phyloP scores from a whole-genome alignment of 2,329 filamentous ascomycete species.

The Diatrype stigma region DNA sequence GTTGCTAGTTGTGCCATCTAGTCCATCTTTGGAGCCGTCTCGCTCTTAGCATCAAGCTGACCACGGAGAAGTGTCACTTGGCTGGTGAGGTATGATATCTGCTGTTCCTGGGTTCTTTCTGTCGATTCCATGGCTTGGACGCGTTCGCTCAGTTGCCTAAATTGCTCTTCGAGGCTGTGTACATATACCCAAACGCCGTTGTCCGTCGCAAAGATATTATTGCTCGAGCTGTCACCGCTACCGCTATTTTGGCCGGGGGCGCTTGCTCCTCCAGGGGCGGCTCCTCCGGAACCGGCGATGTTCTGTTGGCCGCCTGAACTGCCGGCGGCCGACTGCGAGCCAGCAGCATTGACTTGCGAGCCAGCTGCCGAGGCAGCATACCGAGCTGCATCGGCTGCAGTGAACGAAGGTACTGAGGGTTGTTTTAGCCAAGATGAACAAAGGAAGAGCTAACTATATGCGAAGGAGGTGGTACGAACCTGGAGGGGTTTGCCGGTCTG shows the following conservation, averaged over 20 bases:
- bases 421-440: conserved; percentile 21
- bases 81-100: conserved; percentile 31
- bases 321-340: conserved; percentile 20
- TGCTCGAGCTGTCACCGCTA: conserved; percentile 59
- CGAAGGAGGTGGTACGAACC: conserved; percentile 34
- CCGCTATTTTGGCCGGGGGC: conserved; percentile 49
- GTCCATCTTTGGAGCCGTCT: conserved; percentile 16
- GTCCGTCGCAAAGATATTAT: conserved; percentile 59
- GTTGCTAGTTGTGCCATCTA: conserved; percentile 4
- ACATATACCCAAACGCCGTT: conserved; percentile 70
- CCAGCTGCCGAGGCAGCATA: conserved; percentile 25
- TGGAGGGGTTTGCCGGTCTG: conserved; percentile 53
- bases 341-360: conserved; percentile 14
- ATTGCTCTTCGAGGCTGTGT: conserved; percentile 61
- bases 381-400: conserved; percentile 26
- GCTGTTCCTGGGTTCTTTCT: conserved; percentile 34
- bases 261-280: conserved; percentile 39
- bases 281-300: conserved; percentile 11
- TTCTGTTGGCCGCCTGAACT: conserved; percentile 17
- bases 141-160: conserved; percentile 43
- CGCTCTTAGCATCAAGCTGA: conserved; percentile 25
- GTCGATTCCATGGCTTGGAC: conserved; percentile 38
- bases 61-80: conserved; percentile 30
- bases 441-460: conserved; percentile 6
- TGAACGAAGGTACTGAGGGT: conserved; percentile 24